These are phyloP conservation scores for Gilbertella persicaria DNA, from an alignment of 371 early-diverging fungal species.

Conservation along the genomic window DNA sequence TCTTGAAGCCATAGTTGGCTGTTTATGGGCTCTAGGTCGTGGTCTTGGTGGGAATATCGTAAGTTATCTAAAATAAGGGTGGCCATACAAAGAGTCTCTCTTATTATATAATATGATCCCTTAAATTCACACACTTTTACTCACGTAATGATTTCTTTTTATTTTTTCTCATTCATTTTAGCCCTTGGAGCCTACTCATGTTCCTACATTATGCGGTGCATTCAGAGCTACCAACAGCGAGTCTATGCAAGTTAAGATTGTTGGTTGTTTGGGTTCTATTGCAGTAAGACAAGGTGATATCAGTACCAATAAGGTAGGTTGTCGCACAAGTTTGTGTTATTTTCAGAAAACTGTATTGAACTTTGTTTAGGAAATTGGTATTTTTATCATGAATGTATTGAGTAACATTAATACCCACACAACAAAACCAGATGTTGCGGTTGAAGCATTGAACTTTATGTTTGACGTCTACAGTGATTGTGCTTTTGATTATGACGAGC, in stretches of 20 bases:
- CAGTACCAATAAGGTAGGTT: slow-evolving; percentile 69
- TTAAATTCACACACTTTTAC: slow-evolving; percentile 8
- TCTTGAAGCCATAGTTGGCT: slow-evolving; percentile 68
- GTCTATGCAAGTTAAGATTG: slow-evolving; percentile 67
- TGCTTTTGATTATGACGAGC: slow-evolving; percentile 81
- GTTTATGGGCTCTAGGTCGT: slow-evolving; percentile 75
- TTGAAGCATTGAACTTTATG: slow-evolving; percentile 82
- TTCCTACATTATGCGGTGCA: slow-evolving; percentile 53
- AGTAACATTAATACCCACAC: slow-evolving; percentile 34
- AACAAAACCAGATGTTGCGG: slow-evolving; percentile 54
- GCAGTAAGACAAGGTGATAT: slow-evolving; percentile 74
- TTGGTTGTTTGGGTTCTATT: slow-evolving; percentile 76
- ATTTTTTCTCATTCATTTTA: slow-evolving; percentile 16
- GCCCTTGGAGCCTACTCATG: slow-evolving; percentile 51
- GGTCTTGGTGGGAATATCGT: slow-evolving; percentile 62
- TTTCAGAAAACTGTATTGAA: neutral
- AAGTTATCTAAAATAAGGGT: slow-evolving; percentile 25
- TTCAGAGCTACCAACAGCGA: slow-evolving; percentile 45
- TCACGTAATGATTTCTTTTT: neutral
- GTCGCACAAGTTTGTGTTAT: slow-evolving; percentile 14
- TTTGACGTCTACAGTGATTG: slow-evolving; percentile 89
- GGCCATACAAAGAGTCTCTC: neutral
- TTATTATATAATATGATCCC: slow-evolving; percentile 12
- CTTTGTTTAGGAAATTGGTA: slow-evolving; percentile 34
- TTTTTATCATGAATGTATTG: slow-evolving; percentile 36